phyloP scores from a whole-genome alignment of 441 rosid genomes.

The Pelargonium fulgidum region DNA sequence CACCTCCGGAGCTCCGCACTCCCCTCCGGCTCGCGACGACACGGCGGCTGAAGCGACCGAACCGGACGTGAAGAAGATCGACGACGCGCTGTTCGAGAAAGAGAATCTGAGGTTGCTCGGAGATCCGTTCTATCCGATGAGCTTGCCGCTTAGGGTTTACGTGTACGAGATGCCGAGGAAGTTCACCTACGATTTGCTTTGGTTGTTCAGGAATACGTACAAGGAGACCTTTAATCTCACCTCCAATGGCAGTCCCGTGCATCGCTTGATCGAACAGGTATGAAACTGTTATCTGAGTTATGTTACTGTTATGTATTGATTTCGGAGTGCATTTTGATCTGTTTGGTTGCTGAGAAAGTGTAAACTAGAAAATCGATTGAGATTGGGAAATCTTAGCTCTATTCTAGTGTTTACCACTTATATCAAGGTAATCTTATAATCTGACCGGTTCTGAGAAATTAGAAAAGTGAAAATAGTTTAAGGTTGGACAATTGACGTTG shows the following conservation, averaged over 20 bases:
- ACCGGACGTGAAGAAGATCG: conserved; percentile 35
- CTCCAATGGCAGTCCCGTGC: conserved; percentile 96
- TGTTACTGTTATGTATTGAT: not conserved
- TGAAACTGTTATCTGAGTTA: not conserved
- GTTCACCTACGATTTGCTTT: conserved; percentile 77
- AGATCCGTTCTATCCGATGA: conserved; percentile 45
- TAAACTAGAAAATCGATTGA: not conserved
- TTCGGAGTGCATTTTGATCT: not conserved
- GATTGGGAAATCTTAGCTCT: not conserved
- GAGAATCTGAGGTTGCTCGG: conserved; percentile 41
- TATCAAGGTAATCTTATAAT: too few relatives aligned
- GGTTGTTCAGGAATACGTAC: conserved; percentile 63
- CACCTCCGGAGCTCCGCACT: conserved; percentile 21
- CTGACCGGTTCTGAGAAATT: too few relatives aligned
- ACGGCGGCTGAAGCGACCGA: conserved; percentile 28
- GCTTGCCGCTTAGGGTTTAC: conserved; percentile 63
- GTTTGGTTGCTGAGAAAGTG: not conserved
- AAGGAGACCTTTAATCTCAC: conserved; percentile 69
- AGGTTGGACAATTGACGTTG: too few relatives aligned
- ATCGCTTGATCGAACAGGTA: conserved; percentile 90
- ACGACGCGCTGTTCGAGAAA: conserved; percentile 32
- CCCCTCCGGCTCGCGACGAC: conserved; percentile 32
- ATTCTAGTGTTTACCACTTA: not conserved
- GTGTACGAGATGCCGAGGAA: conserved; percentile 86
- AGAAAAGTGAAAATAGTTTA: too few relatives aligned